Percentiles rank a stretch among this genome's conserved stretches.
These are phyloP conservation scores for Plasmopara viticola DNA, from an alignment of 352 stramenopile genomes.

Conservation along the genomic window DNA sequence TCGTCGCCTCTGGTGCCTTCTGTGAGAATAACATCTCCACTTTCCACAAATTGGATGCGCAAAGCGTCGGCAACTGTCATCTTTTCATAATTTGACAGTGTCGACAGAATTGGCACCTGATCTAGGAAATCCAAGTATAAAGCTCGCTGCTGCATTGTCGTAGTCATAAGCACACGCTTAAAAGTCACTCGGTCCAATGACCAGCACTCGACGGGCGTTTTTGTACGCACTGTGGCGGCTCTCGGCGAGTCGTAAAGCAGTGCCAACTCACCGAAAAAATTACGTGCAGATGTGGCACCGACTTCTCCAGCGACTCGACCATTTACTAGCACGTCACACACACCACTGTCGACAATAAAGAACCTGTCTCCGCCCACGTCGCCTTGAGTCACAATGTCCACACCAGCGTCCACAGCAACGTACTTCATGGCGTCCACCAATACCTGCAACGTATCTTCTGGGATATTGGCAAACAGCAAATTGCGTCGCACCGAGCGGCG, in stretches of 20 bases:
- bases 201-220: conserved; percentile 78
- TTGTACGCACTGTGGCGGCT: conserved; percentile 74
- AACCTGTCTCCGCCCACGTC: conserved; percentile 80
- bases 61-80: conserved; percentile 72
- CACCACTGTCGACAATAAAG: conserved; percentile 87
- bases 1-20: conserved; percentile 59
- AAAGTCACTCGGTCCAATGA: conserved; percentile 76
- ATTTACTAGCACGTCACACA: conserved; percentile 68
- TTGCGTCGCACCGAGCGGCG: conserved; percentile 53
- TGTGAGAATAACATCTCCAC: conserved; percentile 35
- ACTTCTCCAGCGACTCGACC: conserved; percentile 49
- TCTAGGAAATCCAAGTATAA: conserved; percentile 55
- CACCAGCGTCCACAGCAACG: conserved; percentile 30
- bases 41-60: conserved; percentile 44
- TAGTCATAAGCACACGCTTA: conserved; percentile 63
- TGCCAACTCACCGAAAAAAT: conserved; percentile 91
- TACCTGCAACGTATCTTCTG: conserved; percentile 56
- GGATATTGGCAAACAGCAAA: conserved; percentile 60
- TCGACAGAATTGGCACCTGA: conserved; percentile 67
- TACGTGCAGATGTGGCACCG: conserved; percentile 44
- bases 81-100: conserved; percentile 64
- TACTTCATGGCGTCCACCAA: conserved; percentile 74
- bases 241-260: conserved; percentile 90
- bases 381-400: conserved; percentile 64
- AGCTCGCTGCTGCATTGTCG: conserved; percentile 55